Conservation (phyloP, 73 alveolate genomes). For the Vitrella brassicaformis region DNA sequence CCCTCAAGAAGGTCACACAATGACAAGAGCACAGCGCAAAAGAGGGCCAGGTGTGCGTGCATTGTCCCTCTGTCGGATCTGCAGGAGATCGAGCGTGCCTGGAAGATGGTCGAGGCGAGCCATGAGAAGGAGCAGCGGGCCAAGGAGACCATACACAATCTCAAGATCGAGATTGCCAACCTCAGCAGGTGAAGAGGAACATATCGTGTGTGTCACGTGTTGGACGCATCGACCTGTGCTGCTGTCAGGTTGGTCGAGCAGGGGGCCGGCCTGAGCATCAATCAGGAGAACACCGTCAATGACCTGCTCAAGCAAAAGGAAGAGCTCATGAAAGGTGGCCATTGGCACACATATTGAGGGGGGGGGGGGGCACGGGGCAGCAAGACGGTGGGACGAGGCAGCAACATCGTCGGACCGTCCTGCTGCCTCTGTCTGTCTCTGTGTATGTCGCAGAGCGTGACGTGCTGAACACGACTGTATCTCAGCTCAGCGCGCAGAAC, state of each 20-base stretch:
- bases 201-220: too few species aligned
- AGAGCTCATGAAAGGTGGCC: constrained; percentile 33
- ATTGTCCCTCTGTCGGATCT: neutral
- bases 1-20: constrained; percentile 19
- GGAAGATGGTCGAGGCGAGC: constrained; percentile 40
- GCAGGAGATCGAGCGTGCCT: constrained; percentile 47
- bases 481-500: constrained; percentile 20
- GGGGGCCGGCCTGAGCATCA: constrained; percentile 63
- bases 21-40: too few species aligned
- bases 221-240: too few species aligned
- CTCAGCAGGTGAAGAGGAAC: too few species aligned
- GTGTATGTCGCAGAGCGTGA: constrained; percentile 1
- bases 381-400: too few species aligned
- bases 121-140: constrained; percentile 77
- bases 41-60: too few species aligned
- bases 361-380: too few species aligned
- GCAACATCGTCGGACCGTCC: too few species aligned
- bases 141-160: constrained; percentile 64
- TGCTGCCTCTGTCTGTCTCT: neutral
- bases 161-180: constrained; percentile 60
- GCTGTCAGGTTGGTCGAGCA: constrained; percentile 63
- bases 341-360: too few species aligned
- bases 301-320: constrained; percentile 51
- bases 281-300: constrained; percentile 62
- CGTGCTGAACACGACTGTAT: constrained; percentile 30